These are phyloP conservation scores for Eucommia ulmoides DNA, from an alignment of 257 asterid species.

Conservation along the genomic window DNA sequence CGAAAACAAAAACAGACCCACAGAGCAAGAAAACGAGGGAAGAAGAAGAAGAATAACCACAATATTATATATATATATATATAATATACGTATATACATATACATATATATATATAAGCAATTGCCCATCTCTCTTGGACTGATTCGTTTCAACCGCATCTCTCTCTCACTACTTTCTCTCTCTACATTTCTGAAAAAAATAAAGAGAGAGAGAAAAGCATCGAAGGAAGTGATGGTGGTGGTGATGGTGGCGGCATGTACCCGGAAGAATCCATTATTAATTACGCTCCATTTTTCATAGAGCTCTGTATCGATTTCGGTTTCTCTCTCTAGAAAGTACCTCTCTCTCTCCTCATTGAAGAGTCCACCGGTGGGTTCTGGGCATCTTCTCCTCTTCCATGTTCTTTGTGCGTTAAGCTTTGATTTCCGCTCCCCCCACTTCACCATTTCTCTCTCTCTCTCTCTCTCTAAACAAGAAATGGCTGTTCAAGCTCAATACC, in stretches of 20 bases:
- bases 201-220: background rate
- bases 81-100: no score
- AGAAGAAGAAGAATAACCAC: background rate
- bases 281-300: no score
- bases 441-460: background rate
- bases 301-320: background rate
- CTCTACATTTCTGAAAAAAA: background rate
- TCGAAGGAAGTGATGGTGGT: background rate
- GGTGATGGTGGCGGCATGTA: background rate
- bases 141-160: background rate
- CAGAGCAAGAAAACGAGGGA: background rate
- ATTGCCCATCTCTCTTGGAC: background rate
- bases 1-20: background rate
- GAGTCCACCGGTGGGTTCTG: background rate
- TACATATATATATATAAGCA: no score
- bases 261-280: no score
- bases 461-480: background rate
- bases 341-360: background rate
- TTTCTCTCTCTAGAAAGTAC: background rate
- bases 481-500: background rate
- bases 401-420: background rate
- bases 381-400: background rate
- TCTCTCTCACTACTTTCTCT: background rate
- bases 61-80: no score
- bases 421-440: background rate